Evolutionary conservation across 1,284 basidiomycete species (phyloP).

Genomic region (Ustilago crameri): DNA sequence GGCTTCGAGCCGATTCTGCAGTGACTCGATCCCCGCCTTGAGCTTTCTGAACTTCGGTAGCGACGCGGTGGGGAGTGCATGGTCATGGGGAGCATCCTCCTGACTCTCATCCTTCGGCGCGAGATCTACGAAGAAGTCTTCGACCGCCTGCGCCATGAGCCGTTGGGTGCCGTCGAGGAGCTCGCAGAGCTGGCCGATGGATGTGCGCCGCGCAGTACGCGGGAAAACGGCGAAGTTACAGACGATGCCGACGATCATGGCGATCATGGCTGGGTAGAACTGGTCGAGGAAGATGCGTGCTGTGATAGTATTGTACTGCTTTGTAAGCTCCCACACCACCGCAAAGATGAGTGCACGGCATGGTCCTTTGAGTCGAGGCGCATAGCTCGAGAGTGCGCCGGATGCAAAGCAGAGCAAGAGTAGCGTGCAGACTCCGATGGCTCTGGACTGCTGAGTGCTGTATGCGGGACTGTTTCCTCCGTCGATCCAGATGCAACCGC

Average conservation of each 20-base stretch:
- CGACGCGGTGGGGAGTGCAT: not conserved
- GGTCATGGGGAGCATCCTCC: too few species aligned
- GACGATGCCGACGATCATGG: constrained; percentile 45
- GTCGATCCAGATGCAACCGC: constrained; percentile 55
- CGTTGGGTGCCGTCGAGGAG: constrained; percentile 20
- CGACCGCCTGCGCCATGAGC: constrained; percentile 36
- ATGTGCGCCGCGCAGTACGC: constrained; percentile 35
- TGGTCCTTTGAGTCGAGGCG: constrained; percentile 52
- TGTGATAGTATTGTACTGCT: constrained; percentile 35
- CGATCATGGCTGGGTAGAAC: constrained; percentile 54
- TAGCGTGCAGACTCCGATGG: constrained; percentile 49
- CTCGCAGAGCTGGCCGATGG: constrained; percentile 25
- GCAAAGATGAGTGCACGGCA: constrained; percentile 52
- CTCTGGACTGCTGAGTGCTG: constrained; percentile 29
- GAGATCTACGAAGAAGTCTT: constrained; percentile 40
- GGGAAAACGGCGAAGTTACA: constrained; percentile 52
- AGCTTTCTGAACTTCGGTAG: constrained; percentile 18
- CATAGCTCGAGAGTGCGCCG: constrained; percentile 40
- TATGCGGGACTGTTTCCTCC: constrained; percentile 30
- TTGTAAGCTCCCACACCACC: constrained; percentile 51
- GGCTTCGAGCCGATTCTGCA: constrained; percentile 14
- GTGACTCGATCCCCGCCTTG: constrained; percentile 14
- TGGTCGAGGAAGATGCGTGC: constrained; percentile 48
- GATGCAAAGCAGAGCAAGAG: constrained; percentile 47
- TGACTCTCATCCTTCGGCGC: too few species aligned